A percentile compares a stretch with the other conserved stretches of the same genome.
Conservation (phyloP, 169 alveolate genomes). For the Theileria luwenshuni region DNA sequence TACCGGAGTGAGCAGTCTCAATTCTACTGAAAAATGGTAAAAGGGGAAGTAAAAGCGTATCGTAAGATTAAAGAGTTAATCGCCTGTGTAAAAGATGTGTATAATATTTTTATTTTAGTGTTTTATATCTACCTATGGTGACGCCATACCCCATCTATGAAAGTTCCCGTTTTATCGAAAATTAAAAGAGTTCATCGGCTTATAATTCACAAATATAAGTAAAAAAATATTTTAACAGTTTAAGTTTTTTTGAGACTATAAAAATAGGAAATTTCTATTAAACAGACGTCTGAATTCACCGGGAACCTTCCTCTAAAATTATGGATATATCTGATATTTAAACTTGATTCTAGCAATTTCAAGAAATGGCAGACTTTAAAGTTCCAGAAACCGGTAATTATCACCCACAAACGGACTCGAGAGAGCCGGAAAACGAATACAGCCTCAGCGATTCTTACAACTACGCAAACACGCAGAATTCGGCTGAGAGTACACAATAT, state of each 20-base stretch:
- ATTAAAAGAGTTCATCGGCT: no score
- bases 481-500: not conserved
- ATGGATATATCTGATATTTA: not conserved
- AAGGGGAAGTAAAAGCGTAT: not conserved
- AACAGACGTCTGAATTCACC: no score
- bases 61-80: not conserved
- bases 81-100: not conserved
- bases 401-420: not conserved
- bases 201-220: no score
- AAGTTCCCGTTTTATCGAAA: no score
- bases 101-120: constrained; percentile 6
- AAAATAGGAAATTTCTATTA: no score
- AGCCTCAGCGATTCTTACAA: not conserved
- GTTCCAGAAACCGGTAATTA: constrained; percentile 2
- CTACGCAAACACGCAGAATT: not conserved
- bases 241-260: no score
- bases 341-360: not conserved
- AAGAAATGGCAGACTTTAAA: constrained; percentile 2
- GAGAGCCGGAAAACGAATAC: not conserved
- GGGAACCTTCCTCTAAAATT: not conserved
- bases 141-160: constrained; percentile 19
- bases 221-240: no score
- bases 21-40: constrained; percentile 2
- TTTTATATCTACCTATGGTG: constrained; percentile 7
- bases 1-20: constrained; percentile 4